Percentiles rank a stretch among this genome's conserved stretches.
Evolutionary conservation across 306 rosid genomes (phyloP).

Genomic region (Acacia acuminata): DNA sequence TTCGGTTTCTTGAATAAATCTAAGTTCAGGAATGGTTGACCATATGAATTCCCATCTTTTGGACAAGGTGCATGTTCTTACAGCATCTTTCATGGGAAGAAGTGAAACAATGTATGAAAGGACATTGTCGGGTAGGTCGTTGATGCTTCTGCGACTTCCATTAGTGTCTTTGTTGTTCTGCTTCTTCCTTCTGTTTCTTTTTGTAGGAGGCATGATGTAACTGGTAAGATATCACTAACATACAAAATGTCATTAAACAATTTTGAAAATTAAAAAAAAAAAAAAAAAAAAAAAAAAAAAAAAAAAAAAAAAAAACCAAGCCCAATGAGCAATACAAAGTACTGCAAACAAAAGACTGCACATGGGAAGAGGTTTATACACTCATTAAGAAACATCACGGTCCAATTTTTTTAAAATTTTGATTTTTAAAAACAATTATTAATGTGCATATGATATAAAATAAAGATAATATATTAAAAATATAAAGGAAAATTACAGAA

Average conservation of each 20-base stretch:
- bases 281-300: no score
- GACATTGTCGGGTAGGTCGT: not conserved
- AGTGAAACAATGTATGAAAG: not conserved
- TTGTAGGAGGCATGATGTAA: not conserved
- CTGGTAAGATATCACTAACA: not conserved
- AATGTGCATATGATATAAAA: no score
- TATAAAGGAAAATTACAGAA: no score
- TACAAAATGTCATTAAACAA: not conserved
- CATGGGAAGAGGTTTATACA: no score
- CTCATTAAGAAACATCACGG: no score
- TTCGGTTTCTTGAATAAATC: not conserved
- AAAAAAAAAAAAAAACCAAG: no score
- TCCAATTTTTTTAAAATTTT: no score
- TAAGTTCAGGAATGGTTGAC: conserved; percentile 11
- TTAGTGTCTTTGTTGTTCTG: not conserved
- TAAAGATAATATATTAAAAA: no score
- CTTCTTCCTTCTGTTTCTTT: not conserved
- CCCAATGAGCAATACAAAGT: no score
- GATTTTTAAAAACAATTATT: no score
- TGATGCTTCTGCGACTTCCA: not conserved
- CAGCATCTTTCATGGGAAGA: not conserved
- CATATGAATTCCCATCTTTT: conserved; percentile 30
- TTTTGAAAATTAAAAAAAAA: no score
- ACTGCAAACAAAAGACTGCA: no score
- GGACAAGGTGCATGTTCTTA: conserved; percentile 29